phyloP scores from a whole-genome alignment of 768 basidiomycete genomes.

The Rhizopogon sp. region DNA sequence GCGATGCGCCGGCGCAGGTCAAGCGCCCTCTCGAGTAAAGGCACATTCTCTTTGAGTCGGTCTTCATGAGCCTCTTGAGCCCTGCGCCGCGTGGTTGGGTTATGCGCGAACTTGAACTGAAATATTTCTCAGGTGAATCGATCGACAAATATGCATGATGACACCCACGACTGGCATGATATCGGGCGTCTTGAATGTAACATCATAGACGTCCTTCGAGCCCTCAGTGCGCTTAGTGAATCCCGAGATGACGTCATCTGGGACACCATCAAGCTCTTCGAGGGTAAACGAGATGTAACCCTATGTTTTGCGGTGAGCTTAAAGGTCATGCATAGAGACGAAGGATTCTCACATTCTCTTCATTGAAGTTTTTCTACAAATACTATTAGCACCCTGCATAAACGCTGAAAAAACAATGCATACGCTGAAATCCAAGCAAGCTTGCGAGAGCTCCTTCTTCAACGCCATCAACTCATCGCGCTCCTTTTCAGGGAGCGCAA shows the following conservation, averaged over 20 bases:
- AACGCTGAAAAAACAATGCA: constrained; percentile 19
- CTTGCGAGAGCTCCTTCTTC: constrained; percentile 74
- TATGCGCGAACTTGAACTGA: constrained; percentile 78
- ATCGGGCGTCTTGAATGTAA: constrained; percentile 81
- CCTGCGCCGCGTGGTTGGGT: constrained; percentile 59
- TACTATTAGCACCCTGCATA: neutral
- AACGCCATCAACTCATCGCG: constrained; percentile 50
- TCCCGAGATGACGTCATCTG: constrained; percentile 72
- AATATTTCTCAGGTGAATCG: neutral
- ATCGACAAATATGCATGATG: neutral
- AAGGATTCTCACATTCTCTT: constrained; percentile 58
- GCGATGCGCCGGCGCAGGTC: constrained; percentile 68
- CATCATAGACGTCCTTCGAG: constrained; percentile 56
- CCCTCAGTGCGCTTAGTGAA: constrained; percentile 63
- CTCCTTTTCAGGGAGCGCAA: constrained; percentile 64
- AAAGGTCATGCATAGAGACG: neutral
- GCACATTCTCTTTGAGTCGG: constrained; percentile 65
- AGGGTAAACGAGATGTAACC: constrained; percentile 57
- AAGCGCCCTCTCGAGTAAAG: constrained; percentile 62
- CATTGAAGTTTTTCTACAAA: constrained; percentile 79
- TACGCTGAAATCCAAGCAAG: constrained; percentile 76
- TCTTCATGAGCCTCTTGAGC: constrained; percentile 68
- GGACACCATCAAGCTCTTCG: constrained; percentile 78
- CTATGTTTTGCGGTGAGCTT: constrained; percentile 28
- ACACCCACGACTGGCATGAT: constrained; percentile 66